phyloP scores from a whole-genome alignment of 495 filamentous ascomycete genomes.

The Rostrohypoxylon terebratum region DNA sequence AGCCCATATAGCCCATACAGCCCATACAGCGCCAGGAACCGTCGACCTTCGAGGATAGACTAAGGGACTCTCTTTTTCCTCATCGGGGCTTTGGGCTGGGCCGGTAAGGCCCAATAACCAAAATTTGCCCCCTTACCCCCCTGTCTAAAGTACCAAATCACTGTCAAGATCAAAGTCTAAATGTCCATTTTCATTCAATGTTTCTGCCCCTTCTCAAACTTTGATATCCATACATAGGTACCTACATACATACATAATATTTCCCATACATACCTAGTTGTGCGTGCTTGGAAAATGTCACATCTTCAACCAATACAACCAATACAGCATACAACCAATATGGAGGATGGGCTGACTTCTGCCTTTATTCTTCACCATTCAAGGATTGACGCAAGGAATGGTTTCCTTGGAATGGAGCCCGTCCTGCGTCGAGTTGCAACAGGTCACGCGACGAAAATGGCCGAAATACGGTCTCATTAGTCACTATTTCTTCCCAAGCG shows the following conservation, averaged over 20 bases:
- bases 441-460: constrained; percentile 41
- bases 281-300: not conserved
- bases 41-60: too few species aligned
- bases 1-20: too few species aligned
- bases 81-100: constrained; percentile 33
- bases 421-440: constrained; percentile 28
- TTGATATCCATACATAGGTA: not conserved
- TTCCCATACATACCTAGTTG: too few species aligned
- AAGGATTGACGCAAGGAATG: constrained; percentile 18
- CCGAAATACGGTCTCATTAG: constrained; percentile 34
- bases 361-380: constrained; percentile 31
- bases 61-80: not conserved
- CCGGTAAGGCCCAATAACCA: constrained; percentile 34
- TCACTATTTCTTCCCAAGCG: constrained; percentile 33
- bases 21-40: not conserved
- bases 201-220: not conserved
- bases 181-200: not conserved
- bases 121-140: not conserved
- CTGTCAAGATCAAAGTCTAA: not conserved
- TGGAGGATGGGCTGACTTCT: constrained; percentile 26
- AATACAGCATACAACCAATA: too few species aligned
- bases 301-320: constrained; percentile 19
- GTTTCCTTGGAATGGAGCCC: constrained; percentile 24
- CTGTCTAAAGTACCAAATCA: not conserved
- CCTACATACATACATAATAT: too few species aligned